A percentile compares a stretch with the other conserved stretches of the same genome.
Conservation (phyloP, 345 rosid genomes). For the Linum trigynum region DNA sequence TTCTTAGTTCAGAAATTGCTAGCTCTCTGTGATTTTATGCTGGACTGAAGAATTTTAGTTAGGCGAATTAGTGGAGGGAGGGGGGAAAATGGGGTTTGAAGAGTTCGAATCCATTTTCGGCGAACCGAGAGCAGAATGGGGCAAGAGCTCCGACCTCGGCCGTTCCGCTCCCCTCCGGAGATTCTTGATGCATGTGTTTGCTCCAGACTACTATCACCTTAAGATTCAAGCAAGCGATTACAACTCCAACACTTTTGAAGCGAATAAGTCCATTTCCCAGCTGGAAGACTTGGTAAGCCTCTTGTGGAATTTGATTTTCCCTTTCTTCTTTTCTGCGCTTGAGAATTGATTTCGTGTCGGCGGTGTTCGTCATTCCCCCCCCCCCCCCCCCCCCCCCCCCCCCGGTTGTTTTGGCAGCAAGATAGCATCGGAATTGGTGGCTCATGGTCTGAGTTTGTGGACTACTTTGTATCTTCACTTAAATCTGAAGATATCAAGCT, state of each 20-base stretch:
- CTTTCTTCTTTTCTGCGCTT: background rate
- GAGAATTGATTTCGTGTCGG: background rate
- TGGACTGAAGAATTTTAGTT: background rate
- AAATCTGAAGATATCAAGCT: conserved; percentile 70
- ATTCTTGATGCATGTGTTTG: conserved; percentile 52
- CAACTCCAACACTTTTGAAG: conserved; percentile 47
- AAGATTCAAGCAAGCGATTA: conserved; percentile 57
- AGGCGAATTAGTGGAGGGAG: conserved; percentile 7
- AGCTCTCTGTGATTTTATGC: background rate
- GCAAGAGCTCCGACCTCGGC: conserved; percentile 16
- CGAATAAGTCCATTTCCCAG: conserved; percentile 50
- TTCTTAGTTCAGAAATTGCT: no score
- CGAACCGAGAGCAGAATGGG: conserved; percentile 51
- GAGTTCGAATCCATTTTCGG: conserved; percentile 56
- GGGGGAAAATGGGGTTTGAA: conserved; percentile 27
- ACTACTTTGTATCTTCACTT: conserved; percentile 56
- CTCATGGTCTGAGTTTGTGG: conserved; percentile 77
- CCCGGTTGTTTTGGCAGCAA: conserved; percentile 36
- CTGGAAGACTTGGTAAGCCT: conserved; percentile 67
- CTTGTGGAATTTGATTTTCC: background rate
- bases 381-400: no score
- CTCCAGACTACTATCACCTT: conserved; percentile 53
- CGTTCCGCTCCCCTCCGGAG: conserved; percentile 30
- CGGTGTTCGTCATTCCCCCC: no score
- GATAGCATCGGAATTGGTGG: conserved; percentile 77